Evolutionary conservation across 441 rosid genomes (phyloP), one percentile per base, ranked within the genome.

Genomic region (Cnidoscolus chayamansa): DNA sequence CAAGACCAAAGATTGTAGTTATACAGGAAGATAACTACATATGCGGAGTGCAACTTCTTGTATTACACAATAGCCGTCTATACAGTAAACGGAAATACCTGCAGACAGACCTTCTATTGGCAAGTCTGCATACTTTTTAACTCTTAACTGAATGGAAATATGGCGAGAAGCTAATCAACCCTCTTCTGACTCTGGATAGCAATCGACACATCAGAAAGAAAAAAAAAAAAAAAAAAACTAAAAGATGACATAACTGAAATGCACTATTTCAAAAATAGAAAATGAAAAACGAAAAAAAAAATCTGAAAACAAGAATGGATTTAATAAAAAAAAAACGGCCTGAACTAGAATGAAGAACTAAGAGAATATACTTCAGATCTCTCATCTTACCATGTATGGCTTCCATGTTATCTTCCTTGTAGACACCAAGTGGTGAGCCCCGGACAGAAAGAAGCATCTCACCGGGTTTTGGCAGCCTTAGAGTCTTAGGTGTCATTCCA

Each of bases 371-470:
- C 45, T 48, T 32, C 8, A 32, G 15, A 45, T 66, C 20, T 30
- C 10, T 69, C 72, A 78, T 31, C 77, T 69, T 84, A 94, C 98
- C 97, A 13, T 59, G 76, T 78, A 94, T 92, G 49, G 91, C 90
- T 85, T 84, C 97, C 97, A 94, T 89, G 81, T 88, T 85, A 61
- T 94, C 97, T 77, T 92, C 91, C 84, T 85, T 86, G 80, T 74
- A 94, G 67, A 87, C 89, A 1, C 97, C 97, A 11, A 94, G 90
- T 32, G 98, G 98, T 75, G 97, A 92, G 54, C 97, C 97, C 70
- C 69, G 93, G 15, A 94, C 90, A 20, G 97, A 92, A 53, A 88
- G 87, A 79, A 90, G 93, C 87, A 92, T 84, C 83, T 94, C 97
- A 47, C 97, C 97, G 65, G 85, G 86, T 76, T 92, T 92, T 1